phyloP scores from a whole-genome alignment of 306 rosid species.

The Lupinus albus region DNA sequence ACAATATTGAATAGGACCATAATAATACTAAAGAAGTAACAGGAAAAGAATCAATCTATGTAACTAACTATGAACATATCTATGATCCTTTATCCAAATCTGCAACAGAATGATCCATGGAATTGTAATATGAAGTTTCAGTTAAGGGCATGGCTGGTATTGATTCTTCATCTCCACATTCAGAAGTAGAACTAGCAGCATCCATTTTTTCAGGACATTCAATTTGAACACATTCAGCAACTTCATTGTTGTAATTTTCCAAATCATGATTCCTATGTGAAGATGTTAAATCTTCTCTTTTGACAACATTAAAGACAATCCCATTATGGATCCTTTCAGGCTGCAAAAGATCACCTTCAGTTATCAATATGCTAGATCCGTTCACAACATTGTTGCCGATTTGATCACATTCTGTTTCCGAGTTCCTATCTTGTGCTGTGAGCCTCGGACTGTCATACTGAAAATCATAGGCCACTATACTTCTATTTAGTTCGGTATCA shows the following conservation, averaged over 20 bases:
- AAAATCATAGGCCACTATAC: slow-evolving; percentile 36
- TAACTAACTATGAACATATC: slow-evolving; percentile 38
- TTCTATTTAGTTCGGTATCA: slow-evolving; percentile 61
- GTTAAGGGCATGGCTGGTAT: slow-evolving; percentile 21
- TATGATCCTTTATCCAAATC: slow-evolving; percentile 38
- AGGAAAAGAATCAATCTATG: slow-evolving; percentile 14
- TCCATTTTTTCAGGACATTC: slow-evolving; percentile 70
- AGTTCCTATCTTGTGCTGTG: slow-evolving; percentile 57
- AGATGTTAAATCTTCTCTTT: slow-evolving; percentile 71
- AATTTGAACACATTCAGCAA: slow-evolving; percentile 67
- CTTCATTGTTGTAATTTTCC: slow-evolving; percentile 60
- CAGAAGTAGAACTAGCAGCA: slow-evolving; percentile 65
- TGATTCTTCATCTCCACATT: slow-evolving; percentile 54
- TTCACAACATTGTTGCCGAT: slow-evolving; percentile 52
- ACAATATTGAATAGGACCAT: slow-evolving; percentile 34
- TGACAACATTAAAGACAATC: slow-evolving; percentile 77
- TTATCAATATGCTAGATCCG: slow-evolving; percentile 61
- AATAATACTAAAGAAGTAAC: neutral
- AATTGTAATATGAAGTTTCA: slow-evolving; percentile 29
- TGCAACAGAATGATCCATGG: slow-evolving; percentile 35
- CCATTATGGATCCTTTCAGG: slow-evolving; percentile 85
- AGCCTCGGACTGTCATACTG: slow-evolving; percentile 60
- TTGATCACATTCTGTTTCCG: slow-evolving; percentile 56
- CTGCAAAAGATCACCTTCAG: slow-evolving; percentile 91
- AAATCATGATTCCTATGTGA: slow-evolving; percentile 58